Evolutionary conservation across 306 rosid genomes (phyloP).

Genomic region (Quercus mongolica): DNA sequence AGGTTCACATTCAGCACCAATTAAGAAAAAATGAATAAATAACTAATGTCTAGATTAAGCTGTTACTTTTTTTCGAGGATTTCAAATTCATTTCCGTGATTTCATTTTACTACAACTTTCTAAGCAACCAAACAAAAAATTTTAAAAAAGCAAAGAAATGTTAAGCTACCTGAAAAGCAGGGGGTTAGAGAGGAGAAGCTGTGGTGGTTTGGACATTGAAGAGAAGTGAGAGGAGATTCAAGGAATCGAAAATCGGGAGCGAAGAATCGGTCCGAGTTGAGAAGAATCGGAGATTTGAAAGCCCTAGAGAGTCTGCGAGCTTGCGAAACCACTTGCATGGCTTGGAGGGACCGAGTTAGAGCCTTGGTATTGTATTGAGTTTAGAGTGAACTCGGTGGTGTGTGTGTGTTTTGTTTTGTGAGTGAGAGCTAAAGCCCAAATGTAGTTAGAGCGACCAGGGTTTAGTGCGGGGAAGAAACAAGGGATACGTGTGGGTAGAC

Average conservation of each 20-base stretch:
- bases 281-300: slow-evolving; percentile 38
- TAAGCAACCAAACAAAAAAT: neutral
- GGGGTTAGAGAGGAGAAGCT: slow-evolving; percentile 18
- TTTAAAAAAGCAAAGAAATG: neutral
- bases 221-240: slow-evolving; percentile 22
- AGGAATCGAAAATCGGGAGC: slow-evolving; percentile 27
- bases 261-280: slow-evolving; percentile 35
- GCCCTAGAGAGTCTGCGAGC: slow-evolving; percentile 54
- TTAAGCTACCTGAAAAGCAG: slow-evolving; percentile 35
- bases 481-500: neutral
- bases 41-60: no score
- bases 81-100: neutral
- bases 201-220: slow-evolving; percentile 31
- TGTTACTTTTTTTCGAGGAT: neutral
- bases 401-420: slow-evolving; percentile 22
- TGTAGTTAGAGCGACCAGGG: slow-evolving; percentile 29
- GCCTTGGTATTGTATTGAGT: neutral
- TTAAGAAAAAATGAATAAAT: neutral
- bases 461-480: slow-evolving; percentile 20
- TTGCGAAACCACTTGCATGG: slow-evolving; percentile 63
- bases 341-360: slow-evolving; percentile 20
- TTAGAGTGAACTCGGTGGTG: slow-evolving; percentile 38
- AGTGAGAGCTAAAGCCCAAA: neutral
- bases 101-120: neutral
- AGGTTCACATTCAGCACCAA: no score